Base-by-base conservation (phyloP, 2,329 filamentous ascomycete species). In the Fusarium gaditjirri region DNA sequence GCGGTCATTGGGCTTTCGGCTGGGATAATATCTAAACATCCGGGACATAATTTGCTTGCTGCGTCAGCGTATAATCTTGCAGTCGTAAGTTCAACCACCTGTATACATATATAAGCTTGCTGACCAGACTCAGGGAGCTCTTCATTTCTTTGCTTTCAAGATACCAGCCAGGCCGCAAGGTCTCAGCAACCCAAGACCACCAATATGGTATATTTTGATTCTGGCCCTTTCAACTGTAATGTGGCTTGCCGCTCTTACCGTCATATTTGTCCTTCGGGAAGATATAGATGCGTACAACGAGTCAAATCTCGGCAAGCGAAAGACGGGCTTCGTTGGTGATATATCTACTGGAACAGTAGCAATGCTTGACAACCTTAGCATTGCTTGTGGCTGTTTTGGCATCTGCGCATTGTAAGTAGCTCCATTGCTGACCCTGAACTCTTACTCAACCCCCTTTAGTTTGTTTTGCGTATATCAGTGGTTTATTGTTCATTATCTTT, bases 301-400 rank as follows among this genome's bases (percentile, higher is more conserved):
- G 6, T 55, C 53, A 33, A 38, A 29, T 1, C n/a, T 62, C 3
- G 35, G 43, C 9, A 67, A 66, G 43, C 61, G 61, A 23, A 57
- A 53, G 17, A 25, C 54, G 2, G 70, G 56, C 3, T 5, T 59
- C 7, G 21, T 72, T 19, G 41, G 44, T 12, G 55, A 64, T 5
- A 29, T 72, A 13, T 55, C 65, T 3, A 60, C 46, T 3, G 70
- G 70, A 5, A 19, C 69, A 1, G 36, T 72, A 14, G 56, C 50
- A 4, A 50, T 70, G 65, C 21, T 72, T 42, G 43, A 73, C 19
- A 72, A 70, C 9, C 62, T 72, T 5, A 46, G 61, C 7, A 67
- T 70, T n/a, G 53, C 65, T 3, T 73, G 70, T 23, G 70, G 70
- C 14, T 70, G 70, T 14, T 73, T 73, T 33, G 70, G 65, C 16